Conservation (phyloP, 257 asterid species). For the Solanum boliviense region DNA sequence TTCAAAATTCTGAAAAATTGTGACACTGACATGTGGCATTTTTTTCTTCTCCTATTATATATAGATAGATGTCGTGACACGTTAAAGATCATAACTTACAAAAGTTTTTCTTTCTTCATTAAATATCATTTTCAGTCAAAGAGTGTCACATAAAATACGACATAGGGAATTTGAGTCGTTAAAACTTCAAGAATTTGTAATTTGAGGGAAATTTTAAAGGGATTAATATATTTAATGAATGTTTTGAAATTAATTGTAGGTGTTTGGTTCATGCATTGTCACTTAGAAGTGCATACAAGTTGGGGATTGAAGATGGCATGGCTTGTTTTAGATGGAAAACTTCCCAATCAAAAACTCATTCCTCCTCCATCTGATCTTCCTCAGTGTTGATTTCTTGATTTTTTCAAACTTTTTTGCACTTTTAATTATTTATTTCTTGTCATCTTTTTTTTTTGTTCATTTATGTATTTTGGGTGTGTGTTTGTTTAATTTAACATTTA, state of each 20-base stretch:
- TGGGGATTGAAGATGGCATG: slow-evolving; percentile 29
- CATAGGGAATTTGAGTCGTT: too few relatives aligned
- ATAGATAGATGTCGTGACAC: neutral
- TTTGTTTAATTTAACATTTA: neutral
- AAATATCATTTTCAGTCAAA: neutral
- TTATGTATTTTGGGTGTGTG: neutral
- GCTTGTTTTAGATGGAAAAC: slow-evolving; percentile 25
- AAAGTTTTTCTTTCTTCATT: neutral
- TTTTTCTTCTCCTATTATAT: too few relatives aligned
- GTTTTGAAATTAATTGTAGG: neutral
- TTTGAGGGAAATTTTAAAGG: neutral
- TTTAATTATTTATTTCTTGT: neutral
- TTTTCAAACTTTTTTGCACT: neutral
- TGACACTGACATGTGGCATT: too few relatives aligned
- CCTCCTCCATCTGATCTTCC: slow-evolving; percentile 28
- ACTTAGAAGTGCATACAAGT: slow-evolving; percentile 21
- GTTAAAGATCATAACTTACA: neutral
- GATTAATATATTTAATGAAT: neutral
- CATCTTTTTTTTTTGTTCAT: neutral
- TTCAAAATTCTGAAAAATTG: too few relatives aligned
- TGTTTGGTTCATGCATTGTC: slow-evolving; percentile 24
- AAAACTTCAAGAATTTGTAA: too few relatives aligned
- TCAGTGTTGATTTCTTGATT: neutral
- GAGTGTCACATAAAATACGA: neutral
- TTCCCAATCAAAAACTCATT: slow-evolving; percentile 15